Percentiles rank a stretch among this genome's conserved stretches.
Evolutionary conservation across 805 yeast species (phyloP).

Genomic region (Yamadazyma kitorensis): DNA sequence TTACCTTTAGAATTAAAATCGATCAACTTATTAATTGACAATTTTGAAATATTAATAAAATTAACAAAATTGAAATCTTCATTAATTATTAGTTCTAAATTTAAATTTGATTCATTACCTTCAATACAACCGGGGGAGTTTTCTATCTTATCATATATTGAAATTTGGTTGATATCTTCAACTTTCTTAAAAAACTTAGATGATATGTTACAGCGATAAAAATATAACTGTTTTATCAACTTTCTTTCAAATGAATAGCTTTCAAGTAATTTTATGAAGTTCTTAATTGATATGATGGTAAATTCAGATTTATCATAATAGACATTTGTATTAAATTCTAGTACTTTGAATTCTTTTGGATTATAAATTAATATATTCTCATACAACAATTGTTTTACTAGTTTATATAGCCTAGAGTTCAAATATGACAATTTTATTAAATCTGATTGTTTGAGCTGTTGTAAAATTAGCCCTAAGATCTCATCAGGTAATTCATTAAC

Average conservation of each 20-base stretch:
- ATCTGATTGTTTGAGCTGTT: not conserved
- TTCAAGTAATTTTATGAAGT: constrained; percentile 1
- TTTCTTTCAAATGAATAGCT: not conserved
- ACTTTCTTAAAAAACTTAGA: not conserved
- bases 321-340: not conserved
- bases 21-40: not conserved
- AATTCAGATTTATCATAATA: not conserved
- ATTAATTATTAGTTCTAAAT: not conserved
- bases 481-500: constrained; percentile 2
- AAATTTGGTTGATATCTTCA: not conserved
- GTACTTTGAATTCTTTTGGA: not conserved
- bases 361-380: not conserved
- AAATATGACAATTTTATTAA: not conserved
- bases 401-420: not conserved
- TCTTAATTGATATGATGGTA: not conserved
- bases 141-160: not conserved
- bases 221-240: not conserved
- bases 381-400: not conserved
- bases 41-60: not conserved
- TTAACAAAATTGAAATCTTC: not conserved
- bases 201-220: not conserved
- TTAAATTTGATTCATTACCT: not conserved
- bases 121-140: not conserved
- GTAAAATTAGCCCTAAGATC: not conserved
- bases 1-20: constrained; percentile 2